Evolutionary conservation across 352 stramenopile genomes (phyloP).

Genomic region (Pythium phragmiticola): DNA sequence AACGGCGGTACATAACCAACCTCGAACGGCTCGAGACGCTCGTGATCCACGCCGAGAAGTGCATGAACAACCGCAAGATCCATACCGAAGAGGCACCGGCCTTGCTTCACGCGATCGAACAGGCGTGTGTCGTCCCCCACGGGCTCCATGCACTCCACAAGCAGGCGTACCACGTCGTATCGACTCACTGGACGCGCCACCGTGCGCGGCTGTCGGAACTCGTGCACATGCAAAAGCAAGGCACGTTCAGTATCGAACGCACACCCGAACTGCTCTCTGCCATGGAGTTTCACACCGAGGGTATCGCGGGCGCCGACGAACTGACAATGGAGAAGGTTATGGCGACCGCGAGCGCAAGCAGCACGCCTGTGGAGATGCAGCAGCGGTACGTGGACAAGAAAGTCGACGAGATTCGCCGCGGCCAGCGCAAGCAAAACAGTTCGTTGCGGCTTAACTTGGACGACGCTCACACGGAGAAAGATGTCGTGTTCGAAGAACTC

Average conservation of each 20-base stretch:
- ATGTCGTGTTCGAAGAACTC: constrained; percentile 20
- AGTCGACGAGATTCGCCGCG: constrained; percentile 60
- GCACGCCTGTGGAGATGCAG: constrained; percentile 16
- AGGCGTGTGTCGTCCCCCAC: constrained; percentile 55
- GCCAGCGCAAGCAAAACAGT: constrained; percentile 51
- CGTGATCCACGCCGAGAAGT: constrained; percentile 52
- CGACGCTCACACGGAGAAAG: constrained; percentile 25
- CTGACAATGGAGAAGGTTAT: constrained; percentile 41
- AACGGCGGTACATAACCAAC: constrained; percentile 43
- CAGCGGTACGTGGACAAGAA: constrained; percentile 50
- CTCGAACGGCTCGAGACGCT: constrained; percentile 48
- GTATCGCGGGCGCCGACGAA: constrained; percentile 45
- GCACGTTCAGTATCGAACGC: constrained; percentile 74
- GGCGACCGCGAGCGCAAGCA: constrained; percentile 25
- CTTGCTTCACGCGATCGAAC: constrained; percentile 60
- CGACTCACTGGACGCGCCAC: constrained; percentile 56
- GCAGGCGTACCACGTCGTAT: constrained; percentile 67
- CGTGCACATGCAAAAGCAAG: constrained; percentile 74
- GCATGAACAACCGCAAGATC: constrained; percentile 76
- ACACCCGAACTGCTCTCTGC: constrained; percentile 61
- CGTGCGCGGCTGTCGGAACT: constrained; percentile 55
- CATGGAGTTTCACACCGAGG: constrained; percentile 73
- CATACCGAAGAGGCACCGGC: constrained; percentile 64
- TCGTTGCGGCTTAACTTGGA: constrained; percentile 40
- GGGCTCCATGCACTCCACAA: constrained; percentile 42